Base-by-base conservation (phyloP, 2,329 filamentous ascomycete species). In the Monilinia polystroma region DNA sequence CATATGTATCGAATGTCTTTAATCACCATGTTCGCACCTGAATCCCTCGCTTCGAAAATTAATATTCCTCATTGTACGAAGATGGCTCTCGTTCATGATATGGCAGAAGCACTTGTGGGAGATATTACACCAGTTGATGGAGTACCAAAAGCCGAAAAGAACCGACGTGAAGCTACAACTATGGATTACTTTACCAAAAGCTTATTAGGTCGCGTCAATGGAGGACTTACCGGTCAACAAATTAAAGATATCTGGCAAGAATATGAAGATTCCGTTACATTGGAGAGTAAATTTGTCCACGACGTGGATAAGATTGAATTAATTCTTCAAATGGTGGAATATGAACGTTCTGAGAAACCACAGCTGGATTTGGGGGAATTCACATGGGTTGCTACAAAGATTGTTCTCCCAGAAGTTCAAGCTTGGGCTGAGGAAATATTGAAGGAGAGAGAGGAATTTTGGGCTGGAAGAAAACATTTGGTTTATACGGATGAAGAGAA, bases 1-100 rank as follows among this genome's bases (percentile, higher is more conserved):
- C 95, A 99, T 84, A 99, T 99, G 95, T 99, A 98, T 80, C 93
- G 95, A 80, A 99, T 99, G 95, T 92, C 93, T 60, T 86, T 99
- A 72, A 92, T 99, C 78, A 93, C 92, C 70, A 91, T 99, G 88
- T 86, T 97, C 71, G 93, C 92, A 2, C 94, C 95, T 1, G 84
- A 91, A 0, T 80, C 89, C 1, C 85, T 97, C 14, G 83, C 87
- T 2, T 80, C 86, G 0, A 85, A 85, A 51, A 83, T 98, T 75
- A 90, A 98, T 76, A 84, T 97, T 51, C 80, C 85, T 35, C 89
- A 88, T 73, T 99, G 95, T 82, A 94, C 92, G 74, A 92, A 92
- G 80, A 97, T 99, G 93, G 94, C 93, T 35, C 84, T 99, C 45
- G 83, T 99, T 55, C 95, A 99, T 81, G 95, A 99, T 80, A 97